Evolutionary conservation across 2,329 filamentous ascomycete genomes (phyloP).

Genomic region (Alternaria consortialis): DNA sequence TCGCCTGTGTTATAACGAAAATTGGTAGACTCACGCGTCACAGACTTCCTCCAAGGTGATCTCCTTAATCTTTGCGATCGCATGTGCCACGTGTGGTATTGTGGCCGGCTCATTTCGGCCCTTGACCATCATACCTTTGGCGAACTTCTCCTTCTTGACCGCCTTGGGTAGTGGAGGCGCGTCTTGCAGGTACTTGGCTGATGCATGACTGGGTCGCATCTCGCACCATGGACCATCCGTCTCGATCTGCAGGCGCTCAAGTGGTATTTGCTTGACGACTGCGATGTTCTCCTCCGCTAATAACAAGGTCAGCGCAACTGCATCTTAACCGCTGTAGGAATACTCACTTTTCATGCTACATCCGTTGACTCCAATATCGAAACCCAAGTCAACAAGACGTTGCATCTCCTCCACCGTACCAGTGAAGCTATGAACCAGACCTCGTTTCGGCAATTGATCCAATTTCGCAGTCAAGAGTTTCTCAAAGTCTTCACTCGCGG

Average conservation of each 20-base stretch:
- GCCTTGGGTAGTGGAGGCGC: constrained; percentile 78
- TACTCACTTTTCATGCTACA: constrained; percentile 84
- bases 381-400: constrained; percentile 78
- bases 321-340: no score
- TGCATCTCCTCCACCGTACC: constrained; percentile 86
- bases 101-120: constrained; percentile 91
- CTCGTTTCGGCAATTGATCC: constrained; percentile 74
- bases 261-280: constrained; percentile 79
- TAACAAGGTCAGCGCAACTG: not conserved
- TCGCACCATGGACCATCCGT: constrained; percentile 98
- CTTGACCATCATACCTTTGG: constrained; percentile 87
- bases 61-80: constrained; percentile 86
- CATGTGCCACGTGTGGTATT: constrained; percentile 86
- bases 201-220: constrained; percentile 87
- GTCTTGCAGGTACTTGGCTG: constrained; percentile 75
- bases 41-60: constrained; percentile 82
- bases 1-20: not conserved
- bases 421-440: constrained; percentile 94
- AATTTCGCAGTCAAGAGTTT: constrained; percentile 70
- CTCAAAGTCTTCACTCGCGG: constrained; percentile 81
- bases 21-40: constrained; percentile 68
- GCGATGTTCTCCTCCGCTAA: constrained; percentile 73
- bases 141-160: constrained; percentile 97
- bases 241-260: constrained; percentile 89
- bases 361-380: constrained; percentile 95